Base-by-base conservation (phyloP, 2,329 filamentous ascomycete species). In the Calonectria pteridis region DNA sequence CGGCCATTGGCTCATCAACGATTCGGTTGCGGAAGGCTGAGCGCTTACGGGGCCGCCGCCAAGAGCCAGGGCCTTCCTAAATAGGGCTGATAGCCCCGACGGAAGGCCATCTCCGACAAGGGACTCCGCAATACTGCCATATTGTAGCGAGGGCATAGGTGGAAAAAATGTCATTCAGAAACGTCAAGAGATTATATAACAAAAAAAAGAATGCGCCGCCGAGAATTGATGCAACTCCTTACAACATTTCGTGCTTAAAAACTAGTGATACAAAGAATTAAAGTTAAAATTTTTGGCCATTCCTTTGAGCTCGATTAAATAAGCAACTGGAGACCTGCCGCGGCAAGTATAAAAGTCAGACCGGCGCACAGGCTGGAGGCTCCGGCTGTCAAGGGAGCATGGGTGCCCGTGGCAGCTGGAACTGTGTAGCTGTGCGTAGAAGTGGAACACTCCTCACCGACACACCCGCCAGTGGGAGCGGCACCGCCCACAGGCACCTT, bases 351-450 rank as follows among this genome's bases (percentile, higher is more conserved):
- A 26, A 78, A 79, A 26, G 78, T 58, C 66, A 84, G 43, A 28
- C 83, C 77, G 14, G 79, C 72, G 5, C 74, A 74, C 51, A 83
- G 53, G n/a, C 72, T 76, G 20, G 83, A 81, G 71, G 89, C 89
- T 80, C 88, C 89, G 73, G 86, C 89, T 26, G 87, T 88, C 77
- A 86, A 83, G 76, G 85, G 84, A 62, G 82, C 79, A 77, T 14
- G 10, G 29, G 53, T 33, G 3, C 81, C 80, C 68, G 82, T 80
- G 23, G 67, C 74, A n/a, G 66, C 55, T n/a, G 75, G 71, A 5
- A 75, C 71, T 16, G 73, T 50, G 16, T 71, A 55, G 28, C 71
- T 59, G 18, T 55, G 50, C 28, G 72, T 68, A 26, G 55, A 59
- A 13, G 72, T 74, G 31, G 77, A 74, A 71, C 77, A 79, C 67